Base-by-base conservation (phyloP, 1,284 basidiomycete species). In the Cryptococcus hybrid region DNA sequence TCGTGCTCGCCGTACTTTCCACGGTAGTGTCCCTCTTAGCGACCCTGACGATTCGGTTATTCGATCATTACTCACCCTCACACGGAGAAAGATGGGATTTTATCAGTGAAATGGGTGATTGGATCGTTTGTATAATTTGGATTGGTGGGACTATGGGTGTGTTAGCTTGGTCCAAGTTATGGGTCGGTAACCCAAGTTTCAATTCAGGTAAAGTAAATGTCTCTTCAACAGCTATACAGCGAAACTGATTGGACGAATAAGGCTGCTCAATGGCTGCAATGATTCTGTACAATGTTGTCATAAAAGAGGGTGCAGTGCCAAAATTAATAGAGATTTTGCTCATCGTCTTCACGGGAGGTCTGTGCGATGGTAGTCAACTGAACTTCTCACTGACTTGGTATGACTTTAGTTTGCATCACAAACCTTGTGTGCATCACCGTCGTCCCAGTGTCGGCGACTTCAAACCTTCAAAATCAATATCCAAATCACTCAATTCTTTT, bases 191-290 rank as follows among this genome's bases (percentile, higher is more conserved):
- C 71, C 89, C 92, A 0, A 86, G 88, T 13, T 97, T 95, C 75
- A 93, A 92, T 68, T 89, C 91, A n/a, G 91, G 90, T 85, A 74
- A 68, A 82, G 67, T 44, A 9, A 13, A 30, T 9, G 8, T 13
- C 7, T 30, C 30, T 30, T 30, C 30, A 30, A 30, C 30, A 30
- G 30, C 30, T 30, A 4, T 30, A 30, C 30, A 30, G 3, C 30
- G 30, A 30, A 30, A 49, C 57, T 54, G 55, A 57, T 57, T 30
- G 30, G n/a, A 12, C 45, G 36, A 54, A 54, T 62, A 39, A 88
- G 92, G 91, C 5, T 92, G 90, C 68, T 93, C 89, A 52, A 94
- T 95, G 91, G 88, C 87, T 0, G 85, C 88, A 0, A 91, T 95
- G 48, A 88, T 90, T 34, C 82, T 93, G 30, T 92, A 91, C 66